These are phyloP conservation scores for Paratinospora sagittata DNA, from an alignment of 164 flowering plant species.

Conservation along the genomic window DNA sequence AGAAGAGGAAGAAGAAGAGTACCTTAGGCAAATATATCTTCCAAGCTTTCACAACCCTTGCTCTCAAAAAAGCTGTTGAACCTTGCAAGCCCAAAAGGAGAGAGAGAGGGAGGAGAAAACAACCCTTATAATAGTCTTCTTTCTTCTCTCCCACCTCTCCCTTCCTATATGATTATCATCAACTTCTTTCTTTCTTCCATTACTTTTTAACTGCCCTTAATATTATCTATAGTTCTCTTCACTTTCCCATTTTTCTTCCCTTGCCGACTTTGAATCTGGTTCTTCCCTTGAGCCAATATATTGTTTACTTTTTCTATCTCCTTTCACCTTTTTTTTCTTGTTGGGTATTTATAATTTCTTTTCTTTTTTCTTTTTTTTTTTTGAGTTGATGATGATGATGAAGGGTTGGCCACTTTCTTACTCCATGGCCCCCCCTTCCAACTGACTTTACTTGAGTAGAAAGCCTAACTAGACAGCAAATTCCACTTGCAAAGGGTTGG, in stretches of 20 bases:
- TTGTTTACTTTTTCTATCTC: constrained; percentile 13
- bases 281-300: constrained; percentile 21
- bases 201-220: constrained; percentile 11
- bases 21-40: neutral
- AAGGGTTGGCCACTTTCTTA: constrained; percentile 49
- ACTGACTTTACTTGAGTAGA: constrained; percentile 54
- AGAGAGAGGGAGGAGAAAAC: too few species aligned
- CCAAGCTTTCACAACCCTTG: too few species aligned
- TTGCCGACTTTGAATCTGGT: constrained; percentile 36
- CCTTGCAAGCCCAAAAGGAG: too few species aligned
- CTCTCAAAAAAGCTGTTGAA: too few species aligned
- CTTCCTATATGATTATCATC: too few species aligned
- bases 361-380: too few species aligned
- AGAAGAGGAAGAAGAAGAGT: neutral
- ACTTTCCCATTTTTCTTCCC: constrained; percentile 11
- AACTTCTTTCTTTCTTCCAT: too few species aligned
- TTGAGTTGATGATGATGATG: constrained; percentile 25
- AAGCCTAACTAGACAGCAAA: constrained; percentile 42
- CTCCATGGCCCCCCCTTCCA: constrained; percentile 45
- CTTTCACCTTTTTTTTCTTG: constrained; percentile 16
- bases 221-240: constrained; percentile 5
- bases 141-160: too few species aligned
- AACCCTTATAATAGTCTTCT: too few species aligned
- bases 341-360: constrained; percentile 26
- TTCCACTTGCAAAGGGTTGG: constrained; percentile 3